Conservation (phyloP, 192 early-diverging fungal genomes). For the Dimargaris cristalligena region DNA sequence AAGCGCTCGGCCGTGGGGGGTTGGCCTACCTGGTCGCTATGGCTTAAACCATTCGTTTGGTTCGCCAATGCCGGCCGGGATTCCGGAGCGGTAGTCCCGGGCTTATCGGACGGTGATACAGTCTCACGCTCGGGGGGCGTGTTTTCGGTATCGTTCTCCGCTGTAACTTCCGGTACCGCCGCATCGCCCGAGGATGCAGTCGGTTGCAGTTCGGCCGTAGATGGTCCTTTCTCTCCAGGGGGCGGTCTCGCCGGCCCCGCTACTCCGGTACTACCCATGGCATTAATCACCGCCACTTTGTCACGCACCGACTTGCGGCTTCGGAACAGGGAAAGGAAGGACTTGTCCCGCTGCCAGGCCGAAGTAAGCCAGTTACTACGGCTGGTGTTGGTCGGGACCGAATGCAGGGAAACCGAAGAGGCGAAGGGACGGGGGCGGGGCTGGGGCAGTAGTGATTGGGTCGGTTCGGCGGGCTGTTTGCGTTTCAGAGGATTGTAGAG, state of each 20-base stretch:
- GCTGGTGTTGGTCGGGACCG: not conserved
- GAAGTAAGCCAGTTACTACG: not conserved
- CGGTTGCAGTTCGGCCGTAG: no score
- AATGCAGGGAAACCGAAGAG: not conserved
- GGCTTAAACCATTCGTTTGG: not conserved
- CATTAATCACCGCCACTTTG: slow-evolving; percentile 7
- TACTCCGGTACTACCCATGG: no score
- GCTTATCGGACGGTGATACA: no score
- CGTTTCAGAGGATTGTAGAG: not conserved
- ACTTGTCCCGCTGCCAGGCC: not conserved
- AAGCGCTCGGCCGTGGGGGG: not conserved
- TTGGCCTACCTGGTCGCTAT: not conserved
- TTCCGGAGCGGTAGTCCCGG: no score
- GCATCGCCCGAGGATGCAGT: no score
- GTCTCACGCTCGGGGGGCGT: no score
- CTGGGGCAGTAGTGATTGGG: no score
- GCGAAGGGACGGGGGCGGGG: not conserved
- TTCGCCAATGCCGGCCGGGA: not conserved
- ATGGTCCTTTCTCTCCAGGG: no score
- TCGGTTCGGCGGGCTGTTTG: not conserved
- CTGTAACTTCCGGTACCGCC: no score
- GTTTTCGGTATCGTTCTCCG: no score
- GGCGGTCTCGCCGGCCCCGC: no score
- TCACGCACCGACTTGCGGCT: slow-evolving; percentile 3
- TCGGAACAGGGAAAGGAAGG: slow-evolving; percentile 2